Conservation (phyloP, 2,329 filamentous ascomycete genomes). For the Ceratocystis lukuohia region DNA sequence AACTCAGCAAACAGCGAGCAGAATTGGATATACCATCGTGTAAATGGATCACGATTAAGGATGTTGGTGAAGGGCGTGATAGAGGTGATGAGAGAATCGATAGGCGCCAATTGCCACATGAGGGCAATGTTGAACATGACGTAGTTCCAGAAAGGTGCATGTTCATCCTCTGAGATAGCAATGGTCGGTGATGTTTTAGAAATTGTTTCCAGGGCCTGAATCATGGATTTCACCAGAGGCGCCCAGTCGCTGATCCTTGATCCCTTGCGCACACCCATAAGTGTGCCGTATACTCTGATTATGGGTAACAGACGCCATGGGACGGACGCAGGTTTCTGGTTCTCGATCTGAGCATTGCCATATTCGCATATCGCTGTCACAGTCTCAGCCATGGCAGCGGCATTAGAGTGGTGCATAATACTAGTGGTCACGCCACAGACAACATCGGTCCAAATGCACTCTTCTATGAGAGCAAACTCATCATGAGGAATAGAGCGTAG, state of each 20-base stretch:
- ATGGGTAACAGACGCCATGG: conserved; percentile 30
- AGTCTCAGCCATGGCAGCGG: conserved; percentile 58
- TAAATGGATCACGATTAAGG: conserved; percentile 51
- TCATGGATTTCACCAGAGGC: conserved; percentile 43
- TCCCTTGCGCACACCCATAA: conserved; percentile 71
- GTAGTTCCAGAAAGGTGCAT: conserved; percentile 40
- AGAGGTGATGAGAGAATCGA: conserved; percentile 63
- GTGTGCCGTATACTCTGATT: conserved; percentile 49
- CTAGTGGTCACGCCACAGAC: conserved; percentile 66
- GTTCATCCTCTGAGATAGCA: conserved; percentile 26
- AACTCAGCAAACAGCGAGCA: conserved; percentile 69
- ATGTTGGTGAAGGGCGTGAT: conserved; percentile 51
- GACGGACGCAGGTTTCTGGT: conserved; percentile 20
- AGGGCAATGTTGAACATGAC: conserved; percentile 49
- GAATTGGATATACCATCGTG: conserved; percentile 67
- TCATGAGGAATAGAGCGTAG: conserved; percentile 38
- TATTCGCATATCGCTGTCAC: conserved; percentile 47
- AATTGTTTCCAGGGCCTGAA: conserved; percentile 38
- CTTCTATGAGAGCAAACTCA: conserved; percentile 35
- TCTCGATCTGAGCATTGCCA: conserved; percentile 27
- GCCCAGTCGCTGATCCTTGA: conserved; percentile 61
- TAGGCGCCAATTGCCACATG: conserved; percentile 59
- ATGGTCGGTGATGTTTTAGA: conserved; percentile 29
- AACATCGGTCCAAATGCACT: conserved; percentile 47
- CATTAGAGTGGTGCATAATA: conserved; percentile 66